Evolutionary conservation across 345 rosid genomes (phyloP).

Genomic region (Bruguiera sexangula): DNA sequence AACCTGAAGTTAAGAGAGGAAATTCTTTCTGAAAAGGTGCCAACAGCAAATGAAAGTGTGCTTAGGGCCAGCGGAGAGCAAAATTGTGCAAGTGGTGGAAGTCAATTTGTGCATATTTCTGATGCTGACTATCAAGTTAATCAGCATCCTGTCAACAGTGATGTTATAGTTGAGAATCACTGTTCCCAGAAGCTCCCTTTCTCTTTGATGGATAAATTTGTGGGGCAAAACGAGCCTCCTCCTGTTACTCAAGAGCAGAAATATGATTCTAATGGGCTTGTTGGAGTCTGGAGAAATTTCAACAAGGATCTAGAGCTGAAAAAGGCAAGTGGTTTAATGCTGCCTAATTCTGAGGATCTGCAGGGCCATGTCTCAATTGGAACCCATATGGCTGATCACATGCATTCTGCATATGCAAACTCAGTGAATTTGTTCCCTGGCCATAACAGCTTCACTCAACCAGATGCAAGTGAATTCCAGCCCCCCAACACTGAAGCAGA

Average conservation of each 20-base stretch:
- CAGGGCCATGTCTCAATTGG: constrained; percentile 10
- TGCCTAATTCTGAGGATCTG: neutral
- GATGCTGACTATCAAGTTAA: constrained; percentile 14
- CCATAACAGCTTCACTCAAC: constrained; percentile 15
- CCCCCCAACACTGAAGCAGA: constrained; percentile 11
- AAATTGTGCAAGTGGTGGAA: constrained; percentile 8
- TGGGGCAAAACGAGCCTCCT: neutral
- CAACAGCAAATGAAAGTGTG: constrained; percentile 15
- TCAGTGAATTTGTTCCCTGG: constrained; percentile 11
- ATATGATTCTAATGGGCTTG: neutral
- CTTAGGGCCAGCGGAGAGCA: constrained; percentile 12
- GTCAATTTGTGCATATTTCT: constrained; percentile 6
- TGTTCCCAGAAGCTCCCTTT: neutral
- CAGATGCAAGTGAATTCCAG: constrained; percentile 16
- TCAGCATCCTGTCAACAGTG: constrained; percentile 1
- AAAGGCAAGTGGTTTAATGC: neutral
- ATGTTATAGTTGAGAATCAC: neutral
- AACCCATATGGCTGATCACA: constrained; percentile 9
- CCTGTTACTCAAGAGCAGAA: neutral
- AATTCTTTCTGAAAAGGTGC: constrained; percentile 18
- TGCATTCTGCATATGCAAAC: neutral
- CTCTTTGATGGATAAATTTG: neutral
- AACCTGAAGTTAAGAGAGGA: constrained; percentile 29
- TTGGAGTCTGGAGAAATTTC: neutral
- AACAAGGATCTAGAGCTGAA: neutral